Evolutionary conservation across 345 rosid genomes (phyloP).

Genomic region (Euclidium syriacum): DNA sequence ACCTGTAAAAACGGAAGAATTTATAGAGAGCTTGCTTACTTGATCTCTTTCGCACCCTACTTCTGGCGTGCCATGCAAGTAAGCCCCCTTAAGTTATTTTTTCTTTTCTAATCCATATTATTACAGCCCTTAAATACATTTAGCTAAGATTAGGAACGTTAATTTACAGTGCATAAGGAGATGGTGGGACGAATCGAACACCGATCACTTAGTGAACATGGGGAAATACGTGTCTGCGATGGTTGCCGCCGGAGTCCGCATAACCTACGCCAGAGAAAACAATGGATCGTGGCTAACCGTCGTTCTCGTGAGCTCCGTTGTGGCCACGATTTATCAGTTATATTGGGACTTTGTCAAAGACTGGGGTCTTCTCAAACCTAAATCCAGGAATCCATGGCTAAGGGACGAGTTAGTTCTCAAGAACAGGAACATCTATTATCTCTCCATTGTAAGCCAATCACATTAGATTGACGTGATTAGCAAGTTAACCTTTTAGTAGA

Average conservation of each 20-base stretch:
- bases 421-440: constrained; percentile 61
- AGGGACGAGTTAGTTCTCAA: constrained; percentile 76
- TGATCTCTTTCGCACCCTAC: constrained; percentile 81
- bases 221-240: constrained; percentile 96
- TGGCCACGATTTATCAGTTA: constrained; percentile 75
- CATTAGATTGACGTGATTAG: background rate
- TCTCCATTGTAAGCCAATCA: constrained; percentile 63
- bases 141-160: background rate
- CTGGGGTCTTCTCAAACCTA: constrained; percentile 79
- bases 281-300: constrained; percentile 45
- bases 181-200: constrained; percentile 78
- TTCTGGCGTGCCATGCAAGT: constrained; percentile 99
- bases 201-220: constrained; percentile 76
- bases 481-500: background rate
- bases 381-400: constrained; percentile 74
- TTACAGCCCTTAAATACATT: background rate
- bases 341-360: constrained; percentile 97
- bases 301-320: constrained; percentile 57
- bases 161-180: constrained; percentile 71
- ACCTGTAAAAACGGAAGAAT: constrained; percentile 65
- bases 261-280: constrained; percentile 58
- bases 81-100: background rate
- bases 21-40: constrained; percentile 67
- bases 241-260: constrained; percentile 88
- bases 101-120: background rate